These are phyloP conservation scores for Neonectria ditissima DNA, from an alignment of 2,329 filamentous ascomycete species.

Conservation along the genomic window DNA sequence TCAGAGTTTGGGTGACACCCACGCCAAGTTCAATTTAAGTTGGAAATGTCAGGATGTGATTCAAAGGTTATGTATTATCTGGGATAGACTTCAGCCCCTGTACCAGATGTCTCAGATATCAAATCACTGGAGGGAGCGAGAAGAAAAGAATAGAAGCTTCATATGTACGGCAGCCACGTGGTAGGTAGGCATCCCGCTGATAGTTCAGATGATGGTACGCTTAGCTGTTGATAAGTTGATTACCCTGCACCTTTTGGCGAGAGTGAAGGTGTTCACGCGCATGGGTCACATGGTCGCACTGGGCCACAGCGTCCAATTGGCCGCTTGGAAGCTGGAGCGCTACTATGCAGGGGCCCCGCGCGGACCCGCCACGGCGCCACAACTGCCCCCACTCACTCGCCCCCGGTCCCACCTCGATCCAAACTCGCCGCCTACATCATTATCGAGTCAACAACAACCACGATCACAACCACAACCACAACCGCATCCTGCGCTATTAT, in stretches of 20 bases:
- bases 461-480: background rate
- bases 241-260: conserved; percentile 2
- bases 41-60: too few relatives aligned
- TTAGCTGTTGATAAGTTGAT: background rate
- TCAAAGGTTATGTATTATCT: too few relatives aligned
- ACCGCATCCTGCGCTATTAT: background rate
- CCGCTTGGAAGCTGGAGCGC: background rate
- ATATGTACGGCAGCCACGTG: conserved; percentile 16
- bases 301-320: background rate
- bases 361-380: background rate
- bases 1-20: too few relatives aligned
- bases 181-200: conserved; percentile 1
- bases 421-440: conserved; percentile 32
- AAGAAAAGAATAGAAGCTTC: background rate
- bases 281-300: conserved; percentile 3
- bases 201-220: background rate
- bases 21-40: too few relatives aligned
- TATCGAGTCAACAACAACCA: conserved; percentile 1
- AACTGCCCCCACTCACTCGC: background rate
- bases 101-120: too few relatives aligned
- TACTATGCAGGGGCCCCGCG: background rate
- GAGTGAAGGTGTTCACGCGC: conserved; percentile 21
- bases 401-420: conserved; percentile 6
- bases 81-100: too few relatives aligned
- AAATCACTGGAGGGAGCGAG: too few relatives aligned